A percentile compares a stretch with the other conserved stretches of the same genome.
Conservation (phyloP, 331 rosid species). For the Rosa hybrid region DNA sequence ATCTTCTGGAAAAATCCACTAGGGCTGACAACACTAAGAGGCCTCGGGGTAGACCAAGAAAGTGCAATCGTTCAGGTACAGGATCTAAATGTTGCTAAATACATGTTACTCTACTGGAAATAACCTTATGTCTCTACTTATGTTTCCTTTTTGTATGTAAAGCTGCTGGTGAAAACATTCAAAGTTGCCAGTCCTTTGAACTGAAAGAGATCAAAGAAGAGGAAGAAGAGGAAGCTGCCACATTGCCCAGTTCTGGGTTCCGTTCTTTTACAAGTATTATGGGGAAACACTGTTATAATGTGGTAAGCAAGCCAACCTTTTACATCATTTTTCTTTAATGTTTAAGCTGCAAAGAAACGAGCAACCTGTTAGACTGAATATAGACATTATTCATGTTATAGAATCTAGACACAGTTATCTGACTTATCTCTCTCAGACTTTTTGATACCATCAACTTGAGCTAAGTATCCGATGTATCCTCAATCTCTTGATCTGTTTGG, state of each 20-base stretch:
- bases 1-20: background rate
- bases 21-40: background rate
- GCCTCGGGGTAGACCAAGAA: background rate
- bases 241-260: constrained; percentile 12
- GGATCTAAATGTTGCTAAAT: background rate
- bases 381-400: background rate
- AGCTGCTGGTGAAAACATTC: background rate
- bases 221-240: background rate
- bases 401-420: background rate
- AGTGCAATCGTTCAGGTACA: background rate
- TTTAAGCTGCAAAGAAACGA: background rate
- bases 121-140: background rate
- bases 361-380: background rate
- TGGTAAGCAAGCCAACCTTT: constrained; percentile 8
- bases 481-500: too few species aligned
- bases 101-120: background rate
- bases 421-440: too few species aligned
- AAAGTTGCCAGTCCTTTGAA: background rate
- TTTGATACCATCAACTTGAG: background rate
- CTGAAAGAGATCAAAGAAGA: background rate
- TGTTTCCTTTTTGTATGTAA: background rate
- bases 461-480: background rate
- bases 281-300: background rate
- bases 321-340: background rate
- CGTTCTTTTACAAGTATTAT: constrained; percentile 15